phyloP scores from a whole-genome alignment of 2,329 filamentous ascomycete genomes.

The Aspergillus calidoustus region DNA sequence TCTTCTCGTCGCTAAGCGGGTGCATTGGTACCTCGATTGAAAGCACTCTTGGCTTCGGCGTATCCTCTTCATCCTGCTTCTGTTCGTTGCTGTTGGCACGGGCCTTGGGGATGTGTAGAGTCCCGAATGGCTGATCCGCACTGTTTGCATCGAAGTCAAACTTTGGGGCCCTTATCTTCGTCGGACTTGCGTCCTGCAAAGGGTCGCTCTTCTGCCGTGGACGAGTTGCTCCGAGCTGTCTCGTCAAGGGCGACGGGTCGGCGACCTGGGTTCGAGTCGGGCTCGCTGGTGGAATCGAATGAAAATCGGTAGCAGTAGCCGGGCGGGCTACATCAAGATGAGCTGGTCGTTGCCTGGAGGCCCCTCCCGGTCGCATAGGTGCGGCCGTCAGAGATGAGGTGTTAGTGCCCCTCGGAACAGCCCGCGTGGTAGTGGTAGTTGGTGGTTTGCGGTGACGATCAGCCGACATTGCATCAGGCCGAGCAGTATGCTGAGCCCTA shows the following conservation, averaged over 20 bases:
- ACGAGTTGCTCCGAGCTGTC: constrained; percentile 32
- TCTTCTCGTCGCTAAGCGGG: not conserved
- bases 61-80: not conserved
- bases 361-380: constrained; percentile 56
- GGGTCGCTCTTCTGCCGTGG: constrained; percentile 39
- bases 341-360: constrained; percentile 34
- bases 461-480: constrained; percentile 48
- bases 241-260: constrained; percentile 35
- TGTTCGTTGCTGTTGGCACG: not conserved
- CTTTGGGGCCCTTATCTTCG: constrained; percentile 37
- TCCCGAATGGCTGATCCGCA: constrained; percentile 27
- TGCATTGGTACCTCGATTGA: not conserved
- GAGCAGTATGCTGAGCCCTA: constrained; percentile 61
- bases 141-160: constrained; percentile 37
- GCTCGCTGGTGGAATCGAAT: constrained; percentile 31
- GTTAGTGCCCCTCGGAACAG: constrained; percentile 42
- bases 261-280: constrained; percentile 19
- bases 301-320: constrained; percentile 57
- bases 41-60: not conserved
- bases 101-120: not conserved
- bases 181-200: constrained; percentile 31
- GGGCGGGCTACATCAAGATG: constrained; percentile 43
- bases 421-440: constrained; percentile 28
- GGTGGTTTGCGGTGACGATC: constrained; percentile 39
- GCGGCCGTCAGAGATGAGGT: constrained; percentile 60